These are phyloP conservation scores for Apophysomyces sp. DNA, from an alignment of 371 early-diverging fungal genomes.

Conservation along the genomic window DNA sequence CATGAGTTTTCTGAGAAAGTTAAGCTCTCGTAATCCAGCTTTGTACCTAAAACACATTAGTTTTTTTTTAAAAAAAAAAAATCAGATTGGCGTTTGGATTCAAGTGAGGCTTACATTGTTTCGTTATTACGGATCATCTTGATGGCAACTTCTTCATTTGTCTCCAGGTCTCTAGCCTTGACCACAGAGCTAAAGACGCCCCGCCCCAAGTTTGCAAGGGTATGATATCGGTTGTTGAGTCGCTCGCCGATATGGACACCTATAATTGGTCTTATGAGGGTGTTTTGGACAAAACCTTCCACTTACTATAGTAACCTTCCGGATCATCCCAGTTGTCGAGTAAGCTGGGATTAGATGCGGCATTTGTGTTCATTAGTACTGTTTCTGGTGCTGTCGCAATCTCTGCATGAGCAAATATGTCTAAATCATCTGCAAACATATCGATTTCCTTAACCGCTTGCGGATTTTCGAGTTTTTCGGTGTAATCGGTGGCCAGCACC, in stretches of 20 bases:
- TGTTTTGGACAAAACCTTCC: not conserved
- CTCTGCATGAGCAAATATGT: conserved; percentile 44
- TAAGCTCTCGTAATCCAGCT: conserved; percentile 90
- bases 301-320: conserved; percentile 94
- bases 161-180: conserved; percentile 73
- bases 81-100: not conserved
- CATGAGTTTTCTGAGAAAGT: conserved; percentile 79
- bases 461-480: conserved; percentile 39
- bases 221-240: conserved; percentile 82
- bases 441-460: conserved; percentile 54
- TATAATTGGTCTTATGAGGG: conserved; percentile 15
- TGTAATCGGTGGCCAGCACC: conserved; percentile 66
- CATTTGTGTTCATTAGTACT: conserved; percentile 21
- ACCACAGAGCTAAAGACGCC: conserved; percentile 96
- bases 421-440: conserved; percentile 76
- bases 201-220: conserved; percentile 82
- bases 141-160: conserved; percentile 87
- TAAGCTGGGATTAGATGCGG: conserved; percentile 55
- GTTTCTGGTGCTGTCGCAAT: conserved; percentile 26
- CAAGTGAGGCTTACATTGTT: conserved; percentile 69
- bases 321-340: conserved; percentile 94
- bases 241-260: conserved; percentile 81
- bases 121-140: conserved; percentile 95
- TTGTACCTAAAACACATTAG: conserved; percentile 76
- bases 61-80: conserved; percentile 1